A percentile compares a stretch with the other conserved stretches of the same genome.
Conservation (phyloP, 1,139 yeast species). For the Candida smagusa region DNA sequence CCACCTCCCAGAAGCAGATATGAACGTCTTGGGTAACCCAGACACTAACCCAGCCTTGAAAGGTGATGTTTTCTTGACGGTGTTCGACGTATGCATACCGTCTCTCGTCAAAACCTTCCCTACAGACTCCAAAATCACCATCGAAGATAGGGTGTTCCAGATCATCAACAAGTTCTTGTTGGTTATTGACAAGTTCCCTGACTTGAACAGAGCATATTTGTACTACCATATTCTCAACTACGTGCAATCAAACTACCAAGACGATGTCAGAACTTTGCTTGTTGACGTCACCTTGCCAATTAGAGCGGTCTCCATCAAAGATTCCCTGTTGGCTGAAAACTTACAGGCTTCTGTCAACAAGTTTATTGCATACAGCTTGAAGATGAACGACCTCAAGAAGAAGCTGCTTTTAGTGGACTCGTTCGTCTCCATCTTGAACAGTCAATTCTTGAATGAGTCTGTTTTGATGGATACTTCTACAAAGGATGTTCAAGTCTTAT, state of each 20-base stretch:
- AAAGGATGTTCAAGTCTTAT: conserved; percentile 27
- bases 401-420: conserved; percentile 42
- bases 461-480: conserved; percentile 34
- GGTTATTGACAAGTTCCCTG: conserved; percentile 64
- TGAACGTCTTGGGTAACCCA: conserved; percentile 80
- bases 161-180: conserved; percentile 47
- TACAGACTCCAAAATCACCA: conserved; percentile 21
- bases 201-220: conserved; percentile 66
- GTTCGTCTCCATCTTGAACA: conserved; percentile 39
- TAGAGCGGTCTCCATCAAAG: conserved; percentile 43
- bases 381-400: conserved; percentile 29
- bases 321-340: conserved; percentile 49
- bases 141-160: conserved; percentile 37
- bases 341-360: conserved; percentile 72
- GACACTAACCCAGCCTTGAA: conserved; percentile 86
- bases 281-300: conserved; percentile 67
- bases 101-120: conserved; percentile 39
- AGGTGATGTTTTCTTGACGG: conserved; percentile 84
- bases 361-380: conserved; percentile 58
- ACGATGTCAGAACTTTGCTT: conserved; percentile 41
- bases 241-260: conserved; percentile 37
- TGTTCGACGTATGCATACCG: conserved; percentile 70
- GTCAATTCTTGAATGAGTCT: conserved; percentile 26
- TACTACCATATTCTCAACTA: conserved; percentile 60
- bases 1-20: conserved; percentile 81